Percentiles rank a stretch among this genome's conserved stretches.
Conservation (phyloP, 1,139 yeast genomes). For the Sugiyamaella grinbergsii region DNA sequence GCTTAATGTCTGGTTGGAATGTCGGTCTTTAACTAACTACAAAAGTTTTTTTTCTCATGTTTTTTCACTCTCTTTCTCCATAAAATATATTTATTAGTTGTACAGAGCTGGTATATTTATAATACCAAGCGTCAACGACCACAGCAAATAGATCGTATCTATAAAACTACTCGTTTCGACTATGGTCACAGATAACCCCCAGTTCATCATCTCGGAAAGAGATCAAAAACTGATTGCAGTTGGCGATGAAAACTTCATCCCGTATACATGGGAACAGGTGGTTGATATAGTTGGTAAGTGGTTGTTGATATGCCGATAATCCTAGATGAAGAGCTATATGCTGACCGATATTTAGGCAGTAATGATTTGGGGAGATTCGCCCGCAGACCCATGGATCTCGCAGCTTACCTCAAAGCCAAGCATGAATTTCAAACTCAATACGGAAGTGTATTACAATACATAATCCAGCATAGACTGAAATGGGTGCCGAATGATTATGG, state of each 20-base stretch:
- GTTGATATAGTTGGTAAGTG: slow-evolving; percentile 36
- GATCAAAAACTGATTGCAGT: slow-evolving; percentile 29
- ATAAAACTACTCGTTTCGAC: too few species aligned
- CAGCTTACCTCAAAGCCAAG: slow-evolving; percentile 41
- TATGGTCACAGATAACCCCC: slow-evolving; percentile 17
- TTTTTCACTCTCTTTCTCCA: too few species aligned
- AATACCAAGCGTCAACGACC: too few species aligned
- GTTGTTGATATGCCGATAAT: too few species aligned
- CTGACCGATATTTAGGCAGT: slow-evolving; percentile 16
- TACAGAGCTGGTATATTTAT: too few species aligned
- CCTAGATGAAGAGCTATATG: too few species aligned
- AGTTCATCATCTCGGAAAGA: slow-evolving; percentile 25
- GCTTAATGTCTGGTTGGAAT: too few species aligned
- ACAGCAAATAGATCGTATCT: too few species aligned
- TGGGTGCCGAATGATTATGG: slow-evolving; percentile 35
- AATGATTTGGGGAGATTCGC: slow-evolving; percentile 37
- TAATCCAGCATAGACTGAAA: slow-evolving; percentile 37
- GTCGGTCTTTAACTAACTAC: too few species aligned
- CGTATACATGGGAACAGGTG: slow-evolving; percentile 37
- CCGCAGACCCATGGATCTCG: slow-evolving; percentile 42
- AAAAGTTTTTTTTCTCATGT: too few species aligned
- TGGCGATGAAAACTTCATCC: slow-evolving; percentile 32
- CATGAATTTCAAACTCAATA: slow-evolving; percentile 31
- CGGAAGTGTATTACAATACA: slow-evolving; percentile 41
- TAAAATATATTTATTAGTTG: neutral